These are phyloP conservation scores for Paraphoma chrysanthemicola DNA, from an alignment of 2,329 filamentous ascomycete species.

Conservation along the genomic window DNA sequence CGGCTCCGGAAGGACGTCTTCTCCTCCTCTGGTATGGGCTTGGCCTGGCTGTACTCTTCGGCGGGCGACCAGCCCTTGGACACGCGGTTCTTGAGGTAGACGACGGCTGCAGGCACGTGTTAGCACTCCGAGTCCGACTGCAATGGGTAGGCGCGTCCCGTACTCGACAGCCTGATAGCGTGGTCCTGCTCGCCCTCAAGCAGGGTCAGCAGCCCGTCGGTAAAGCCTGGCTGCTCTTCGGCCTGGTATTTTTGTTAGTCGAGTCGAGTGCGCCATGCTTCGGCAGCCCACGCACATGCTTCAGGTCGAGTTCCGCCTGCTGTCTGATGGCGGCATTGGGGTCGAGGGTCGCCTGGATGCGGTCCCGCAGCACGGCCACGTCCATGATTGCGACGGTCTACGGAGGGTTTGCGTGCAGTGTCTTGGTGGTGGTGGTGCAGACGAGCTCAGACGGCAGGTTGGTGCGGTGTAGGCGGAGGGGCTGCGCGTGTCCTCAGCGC, in stretches of 20 bases:
- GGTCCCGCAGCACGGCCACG: conserved; percentile 74
- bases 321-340: conserved; percentile 76
- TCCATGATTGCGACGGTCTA: conserved; percentile 65
- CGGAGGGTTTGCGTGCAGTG: conserved; percentile 11
- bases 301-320: conserved; percentile 80
- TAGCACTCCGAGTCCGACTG: conserved; percentile 20
- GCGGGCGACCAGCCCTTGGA: conserved; percentile 86
- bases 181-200: conserved; percentile 86
- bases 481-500: conserved; percentile 13
- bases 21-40: conserved; percentile 84
- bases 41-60: conserved; percentile 76
- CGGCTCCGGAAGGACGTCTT: conserved; percentile 87
- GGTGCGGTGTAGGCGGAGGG: conserved; percentile 28
- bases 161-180: conserved; percentile 88
- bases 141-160: conserved; percentile 27
- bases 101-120: conserved; percentile 70
- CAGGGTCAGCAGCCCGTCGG: conserved; percentile 88
- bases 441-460: conserved; percentile 11
- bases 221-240: conserved; percentile 88
- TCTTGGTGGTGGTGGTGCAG: conserved; percentile 11
- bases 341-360: conserved; percentile 78
- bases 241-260: conserved; percentile 64
- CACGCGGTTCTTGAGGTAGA: conserved; percentile 98
- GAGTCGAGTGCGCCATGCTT: neutral
- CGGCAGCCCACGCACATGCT: conserved; percentile 67